Evolutionary conservation across 2,329 filamentous ascomycete genomes (phyloP).

Genomic region (Diaporthe citri): DNA sequence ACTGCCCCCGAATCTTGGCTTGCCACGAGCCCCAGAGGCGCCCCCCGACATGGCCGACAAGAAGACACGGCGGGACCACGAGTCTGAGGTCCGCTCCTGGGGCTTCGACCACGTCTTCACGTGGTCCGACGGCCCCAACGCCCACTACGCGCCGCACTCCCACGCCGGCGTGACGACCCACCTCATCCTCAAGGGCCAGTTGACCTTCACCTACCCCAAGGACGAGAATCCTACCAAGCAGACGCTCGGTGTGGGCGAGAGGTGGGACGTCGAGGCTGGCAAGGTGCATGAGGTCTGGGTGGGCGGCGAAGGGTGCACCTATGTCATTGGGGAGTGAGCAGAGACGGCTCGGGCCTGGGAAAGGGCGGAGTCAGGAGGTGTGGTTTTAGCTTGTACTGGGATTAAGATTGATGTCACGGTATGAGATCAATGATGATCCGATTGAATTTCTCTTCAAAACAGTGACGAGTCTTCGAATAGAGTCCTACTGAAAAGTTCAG

Average conservation of each 20-base stretch:
- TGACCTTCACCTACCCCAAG: conserved; percentile 76
- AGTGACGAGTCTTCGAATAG: too few species aligned
- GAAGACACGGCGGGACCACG: conserved; percentile 61
- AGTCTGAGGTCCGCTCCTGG: conserved; percentile 75
- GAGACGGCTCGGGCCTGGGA: too few species aligned
- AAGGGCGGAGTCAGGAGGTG: neutral
- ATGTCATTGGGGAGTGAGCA: conserved; percentile 71
- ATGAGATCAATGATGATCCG: neutral
- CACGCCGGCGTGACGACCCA: conserved; percentile 77
- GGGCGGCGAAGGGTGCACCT: conserved; percentile 74
- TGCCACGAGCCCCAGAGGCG: neutral
- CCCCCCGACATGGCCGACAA: conserved; percentile 26
- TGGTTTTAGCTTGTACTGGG: neutral
- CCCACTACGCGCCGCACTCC: conserved; percentile 76
- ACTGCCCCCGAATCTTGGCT: neutral
- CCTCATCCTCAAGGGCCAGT: conserved; percentile 72
- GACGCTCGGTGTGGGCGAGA: conserved; percentile 70
- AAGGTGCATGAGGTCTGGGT: conserved; percentile 79
- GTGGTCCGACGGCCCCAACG: conserved; percentile 77
- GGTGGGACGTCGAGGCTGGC: conserved; percentile 75
- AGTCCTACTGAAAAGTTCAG: too few species aligned
- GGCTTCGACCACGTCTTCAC: conserved; percentile 78
- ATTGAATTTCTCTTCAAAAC: neutral
- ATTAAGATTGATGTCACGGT: neutral
- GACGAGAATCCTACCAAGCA: conserved; percentile 67